Percentiles rank a stretch among this genome's conserved stretches.
phyloP scores from a whole-genome alignment of 164 flowering plant species.

The Vitis riparia region DNA sequence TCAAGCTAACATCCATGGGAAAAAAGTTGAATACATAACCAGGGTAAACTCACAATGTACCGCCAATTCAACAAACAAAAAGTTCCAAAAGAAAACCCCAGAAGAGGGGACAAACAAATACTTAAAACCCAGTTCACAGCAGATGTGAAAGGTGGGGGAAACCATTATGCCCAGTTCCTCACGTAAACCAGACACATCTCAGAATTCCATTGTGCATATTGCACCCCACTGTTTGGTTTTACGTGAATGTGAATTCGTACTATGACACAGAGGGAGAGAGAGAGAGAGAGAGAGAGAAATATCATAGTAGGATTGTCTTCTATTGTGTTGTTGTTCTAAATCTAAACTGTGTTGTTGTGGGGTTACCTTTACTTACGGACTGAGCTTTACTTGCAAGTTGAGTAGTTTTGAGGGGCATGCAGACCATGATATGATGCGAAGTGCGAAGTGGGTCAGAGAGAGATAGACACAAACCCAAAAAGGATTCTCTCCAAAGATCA shows the following conservation, averaged over 20 bases:
- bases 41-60: no score
- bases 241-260: constrained; percentile 8
- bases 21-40: no score
- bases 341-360: no score
- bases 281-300: not conserved
- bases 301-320: not conserved
- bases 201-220: not conserved
- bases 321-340: no score
- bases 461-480: not conserved
- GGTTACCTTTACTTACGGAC: not conserved
- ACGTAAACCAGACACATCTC: not conserved
- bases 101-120: no score
- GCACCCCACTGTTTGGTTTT: not conserved
- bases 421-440: not conserved
- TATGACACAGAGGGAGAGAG: not conserved
- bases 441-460: no score
- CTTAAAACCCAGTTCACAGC: no score
- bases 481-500: not conserved
- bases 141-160: no score
- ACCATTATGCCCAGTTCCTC: not conserved
- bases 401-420: not conserved
- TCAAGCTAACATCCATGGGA: no score
- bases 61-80: no score
- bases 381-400: constrained; percentile 7
- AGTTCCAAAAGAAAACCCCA: no score